Conservation (phyloP, 208 protist genomes). For the Leishmania guyanensis region DNA sequence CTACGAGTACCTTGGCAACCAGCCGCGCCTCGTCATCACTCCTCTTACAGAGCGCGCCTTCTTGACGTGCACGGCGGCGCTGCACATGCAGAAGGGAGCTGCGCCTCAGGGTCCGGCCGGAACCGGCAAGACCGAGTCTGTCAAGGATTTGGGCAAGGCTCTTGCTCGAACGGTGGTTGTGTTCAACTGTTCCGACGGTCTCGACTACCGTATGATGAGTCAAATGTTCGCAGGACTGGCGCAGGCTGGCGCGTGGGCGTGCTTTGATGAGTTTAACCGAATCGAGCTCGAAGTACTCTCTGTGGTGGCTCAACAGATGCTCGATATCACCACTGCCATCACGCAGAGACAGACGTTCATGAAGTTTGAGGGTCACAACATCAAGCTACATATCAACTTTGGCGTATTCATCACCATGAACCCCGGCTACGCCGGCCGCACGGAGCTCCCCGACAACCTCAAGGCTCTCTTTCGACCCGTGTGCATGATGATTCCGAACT, state of each 20-base stretch:
- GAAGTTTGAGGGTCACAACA: slow-evolving; percentile 92
- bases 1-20: slow-evolving; percentile 97
- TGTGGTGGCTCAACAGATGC: slow-evolving; percentile 97
- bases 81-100: slow-evolving; percentile 93
- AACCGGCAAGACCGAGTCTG: slow-evolving; percentile 97
- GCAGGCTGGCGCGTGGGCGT: slow-evolving; percentile 96
- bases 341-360: slow-evolving; percentile 71
- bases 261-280: slow-evolving; percentile 99
- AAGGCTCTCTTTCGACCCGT: slow-evolving; percentile 96
- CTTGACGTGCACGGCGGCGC: slow-evolving; percentile 91
- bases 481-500: slow-evolving; percentile 98
- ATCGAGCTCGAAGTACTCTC: slow-evolving; percentile 98
- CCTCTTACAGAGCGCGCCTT: slow-evolving; percentile 96
- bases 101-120: slow-evolving; percentile 94
- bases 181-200: slow-evolving; percentile 96
- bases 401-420: slow-evolving; percentile 98
- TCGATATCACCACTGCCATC: slow-evolving; percentile 93
- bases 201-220: slow-evolving; percentile 95
- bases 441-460: slow-evolving; percentile 97
- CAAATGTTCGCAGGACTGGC: slow-evolving; percentile 96
- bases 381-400: slow-evolving; percentile 92
- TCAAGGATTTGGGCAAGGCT: slow-evolving; percentile 94
- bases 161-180: slow-evolving; percentile 93
- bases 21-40: slow-evolving; percentile 95
- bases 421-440: slow-evolving; percentile 96